phyloP scores from a whole-genome alignment of 805 yeast species.

The Pichia insulana region DNA sequence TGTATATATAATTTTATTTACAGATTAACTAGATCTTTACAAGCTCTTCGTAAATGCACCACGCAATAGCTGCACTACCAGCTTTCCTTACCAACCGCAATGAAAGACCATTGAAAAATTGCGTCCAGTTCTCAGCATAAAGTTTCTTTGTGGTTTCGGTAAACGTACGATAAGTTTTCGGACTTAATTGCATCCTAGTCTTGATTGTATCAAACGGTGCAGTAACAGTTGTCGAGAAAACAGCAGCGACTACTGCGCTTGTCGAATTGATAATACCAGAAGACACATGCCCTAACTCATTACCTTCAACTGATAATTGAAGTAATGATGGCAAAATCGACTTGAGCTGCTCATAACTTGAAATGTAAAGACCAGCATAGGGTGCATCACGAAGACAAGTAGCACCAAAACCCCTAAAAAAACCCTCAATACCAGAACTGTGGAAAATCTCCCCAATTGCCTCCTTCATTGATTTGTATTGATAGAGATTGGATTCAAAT shows the following conservation, averaged over 20 bases:
- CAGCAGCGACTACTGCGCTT: conserved; percentile 76
- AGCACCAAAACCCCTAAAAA: conserved; percentile 81
- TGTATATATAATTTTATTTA: no score
- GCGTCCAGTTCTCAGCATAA: conserved; percentile 38
- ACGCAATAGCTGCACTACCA: conserved; percentile 86
- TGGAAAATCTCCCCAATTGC: conserved; percentile 51
- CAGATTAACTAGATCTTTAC: conserved; percentile 32
- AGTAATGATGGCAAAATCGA: conserved; percentile 38
- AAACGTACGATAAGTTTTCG: conserved; percentile 36
- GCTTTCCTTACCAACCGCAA: conserved; percentile 80
- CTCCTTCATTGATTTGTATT: conserved; percentile 53
- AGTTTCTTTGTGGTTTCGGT: conserved; percentile 32
- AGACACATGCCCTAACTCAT: conserved; percentile 15
- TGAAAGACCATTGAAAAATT: conserved; percentile 76
- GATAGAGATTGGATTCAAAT: conserved; percentile 72
- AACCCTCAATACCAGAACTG: conserved; percentile 52
- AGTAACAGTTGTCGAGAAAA: conserved; percentile 72
- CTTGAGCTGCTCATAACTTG: conserved; percentile 75
- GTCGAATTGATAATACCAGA: conserved; percentile 54
- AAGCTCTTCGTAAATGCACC: conserved; percentile 94
- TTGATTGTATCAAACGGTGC: conserved; percentile 94
- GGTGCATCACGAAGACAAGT: conserved; percentile 91
- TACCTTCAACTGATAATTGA: conserved; percentile 12
- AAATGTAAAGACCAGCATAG: conserved; percentile 86
- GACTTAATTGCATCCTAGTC: conserved; percentile 78